A percentile compares a stretch with the other conserved stretches of the same genome.
Evolutionary conservation across 345 rosid genomes (phyloP).

Genomic region (Geranium rotundifolium): DNA sequence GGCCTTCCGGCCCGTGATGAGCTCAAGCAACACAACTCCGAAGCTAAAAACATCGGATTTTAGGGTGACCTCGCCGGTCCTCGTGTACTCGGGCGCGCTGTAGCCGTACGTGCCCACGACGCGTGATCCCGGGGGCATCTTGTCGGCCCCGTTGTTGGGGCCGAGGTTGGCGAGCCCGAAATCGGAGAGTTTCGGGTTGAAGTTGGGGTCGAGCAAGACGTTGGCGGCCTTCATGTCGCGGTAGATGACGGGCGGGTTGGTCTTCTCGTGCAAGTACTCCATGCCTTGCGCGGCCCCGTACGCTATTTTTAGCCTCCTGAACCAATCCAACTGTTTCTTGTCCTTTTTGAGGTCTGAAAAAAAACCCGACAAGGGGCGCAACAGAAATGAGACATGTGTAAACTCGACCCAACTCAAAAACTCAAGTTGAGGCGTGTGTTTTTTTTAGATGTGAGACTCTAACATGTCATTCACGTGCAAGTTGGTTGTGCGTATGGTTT

Average conservation of each 20-base stretch:
- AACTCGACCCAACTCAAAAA: no score
- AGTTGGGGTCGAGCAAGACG: slow-evolving; percentile 40
- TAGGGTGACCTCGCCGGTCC: slow-evolving; percentile 38
- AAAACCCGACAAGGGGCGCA: no score
- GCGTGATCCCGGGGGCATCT: slow-evolving; percentile 27
- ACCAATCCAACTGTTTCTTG: slow-evolving; percentile 40
- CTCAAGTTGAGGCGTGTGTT: no score
- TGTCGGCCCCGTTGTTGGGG: slow-evolving; percentile 22
- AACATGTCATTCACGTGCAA: no score
- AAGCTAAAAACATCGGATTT: slow-evolving; percentile 72
- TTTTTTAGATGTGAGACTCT: no score
- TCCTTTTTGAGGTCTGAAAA: slow-evolving; percentile 24
- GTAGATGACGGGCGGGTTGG: slow-evolving; percentile 43
- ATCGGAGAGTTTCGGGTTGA: slow-evolving; percentile 46
- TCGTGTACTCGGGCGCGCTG: slow-evolving; percentile 62
- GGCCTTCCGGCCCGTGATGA: slow-evolving; percentile 59
- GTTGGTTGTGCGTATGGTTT: no score
- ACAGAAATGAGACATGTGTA: no score
- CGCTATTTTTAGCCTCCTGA: slow-evolving; percentile 47
- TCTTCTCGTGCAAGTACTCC: slow-evolving; percentile 48
- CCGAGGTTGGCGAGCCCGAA: slow-evolving; percentile 47
- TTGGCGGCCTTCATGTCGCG: slow-evolving; percentile 57
- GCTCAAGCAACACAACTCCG: slow-evolving; percentile 67
- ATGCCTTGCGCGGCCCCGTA: slow-evolving; percentile 56
- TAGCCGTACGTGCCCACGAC: slow-evolving; percentile 71